A percentile compares a stretch with the other conserved stretches of the same genome.
phyloP scores from a whole-genome alignment of 2,329 filamentous ascomycete genomes.

The Fusarium musae region DNA sequence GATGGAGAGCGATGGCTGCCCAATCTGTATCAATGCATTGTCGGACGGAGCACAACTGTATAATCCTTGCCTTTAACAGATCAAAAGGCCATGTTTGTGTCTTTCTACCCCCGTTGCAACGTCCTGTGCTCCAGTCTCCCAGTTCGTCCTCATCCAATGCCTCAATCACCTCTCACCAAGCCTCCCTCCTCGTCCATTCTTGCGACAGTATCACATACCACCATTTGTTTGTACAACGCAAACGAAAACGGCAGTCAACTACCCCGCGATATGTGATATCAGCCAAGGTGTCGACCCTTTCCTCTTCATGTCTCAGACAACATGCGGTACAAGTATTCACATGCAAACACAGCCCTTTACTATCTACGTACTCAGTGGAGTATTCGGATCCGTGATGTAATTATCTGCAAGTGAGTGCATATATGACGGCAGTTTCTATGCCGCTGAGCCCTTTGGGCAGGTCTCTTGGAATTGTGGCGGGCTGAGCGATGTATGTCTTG shows the following conservation, averaged over 20 bases:
- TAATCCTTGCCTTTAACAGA: no score
- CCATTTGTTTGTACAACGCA: no score
- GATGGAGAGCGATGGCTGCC: accelerated
- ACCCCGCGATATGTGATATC: not conserved
- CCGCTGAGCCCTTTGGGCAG: not conserved
- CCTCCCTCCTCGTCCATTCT: not conserved
- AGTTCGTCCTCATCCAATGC: no score
- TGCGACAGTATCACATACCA: not conserved
- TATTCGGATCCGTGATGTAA: not conserved
- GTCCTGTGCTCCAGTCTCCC: accelerated
- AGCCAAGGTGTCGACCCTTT: not conserved
- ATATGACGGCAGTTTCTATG: not conserved
- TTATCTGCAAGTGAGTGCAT: not conserved
- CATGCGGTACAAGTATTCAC: not conserved
- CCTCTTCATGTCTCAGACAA: not conserved
- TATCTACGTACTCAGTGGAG: not conserved
- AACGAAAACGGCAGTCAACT: not conserved
- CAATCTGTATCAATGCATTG: no score
- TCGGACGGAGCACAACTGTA: accelerated
- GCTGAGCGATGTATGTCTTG: not conserved
- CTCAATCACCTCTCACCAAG: accelerated
- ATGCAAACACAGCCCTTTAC: not conserved
- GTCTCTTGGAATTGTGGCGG: not conserved
- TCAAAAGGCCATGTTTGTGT: no score
- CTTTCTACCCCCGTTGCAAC: accelerated